Percentiles rank a stretch among this genome's conserved stretches.
phyloP scores from a whole-genome alignment of 805 yeast species.

The Metschnikowia cubensis region DNA sequence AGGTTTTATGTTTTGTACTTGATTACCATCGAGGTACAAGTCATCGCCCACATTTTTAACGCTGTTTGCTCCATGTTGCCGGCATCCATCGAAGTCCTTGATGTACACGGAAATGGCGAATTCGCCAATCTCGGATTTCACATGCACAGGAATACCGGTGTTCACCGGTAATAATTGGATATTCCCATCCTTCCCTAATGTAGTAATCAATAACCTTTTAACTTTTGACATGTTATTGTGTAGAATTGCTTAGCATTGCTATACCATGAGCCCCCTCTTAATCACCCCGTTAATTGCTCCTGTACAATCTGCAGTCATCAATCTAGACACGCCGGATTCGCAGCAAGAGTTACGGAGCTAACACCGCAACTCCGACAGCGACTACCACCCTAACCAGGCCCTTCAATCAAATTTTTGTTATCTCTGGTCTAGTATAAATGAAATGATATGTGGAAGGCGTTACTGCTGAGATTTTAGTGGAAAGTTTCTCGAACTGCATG shows the following conservation, averaged over 20 bases:
- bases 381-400: background rate
- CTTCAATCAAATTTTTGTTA: background rate
- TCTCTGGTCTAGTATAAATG: background rate
- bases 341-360: background rate
- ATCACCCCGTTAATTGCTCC: slow-evolving; percentile 1
- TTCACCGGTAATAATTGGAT: slow-evolving; percentile 42
- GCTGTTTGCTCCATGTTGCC: slow-evolving; percentile 32
- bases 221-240: background rate
- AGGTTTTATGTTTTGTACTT: background rate
- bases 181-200: slow-evolving; percentile 23
- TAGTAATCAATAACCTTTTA: slow-evolving; percentile 34
- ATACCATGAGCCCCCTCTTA: background rate
- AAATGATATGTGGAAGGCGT: background rate
- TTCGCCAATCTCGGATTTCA: slow-evolving; percentile 37
- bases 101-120: slow-evolving; percentile 42
- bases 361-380: background rate
- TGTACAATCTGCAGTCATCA: background rate
- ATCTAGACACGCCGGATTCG: slow-evolving; percentile 8
- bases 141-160: slow-evolving; percentile 30
- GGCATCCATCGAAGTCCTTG: slow-evolving; percentile 45
- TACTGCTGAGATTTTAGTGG: background rate
- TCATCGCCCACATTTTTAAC: slow-evolving; percentile 27
- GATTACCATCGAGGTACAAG: slow-evolving; percentile 22
- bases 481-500: background rate
- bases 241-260: background rate